Base-by-base conservation (phyloP, 768 basidiomycete genomes). In the Kockovaella imperatae region DNA sequence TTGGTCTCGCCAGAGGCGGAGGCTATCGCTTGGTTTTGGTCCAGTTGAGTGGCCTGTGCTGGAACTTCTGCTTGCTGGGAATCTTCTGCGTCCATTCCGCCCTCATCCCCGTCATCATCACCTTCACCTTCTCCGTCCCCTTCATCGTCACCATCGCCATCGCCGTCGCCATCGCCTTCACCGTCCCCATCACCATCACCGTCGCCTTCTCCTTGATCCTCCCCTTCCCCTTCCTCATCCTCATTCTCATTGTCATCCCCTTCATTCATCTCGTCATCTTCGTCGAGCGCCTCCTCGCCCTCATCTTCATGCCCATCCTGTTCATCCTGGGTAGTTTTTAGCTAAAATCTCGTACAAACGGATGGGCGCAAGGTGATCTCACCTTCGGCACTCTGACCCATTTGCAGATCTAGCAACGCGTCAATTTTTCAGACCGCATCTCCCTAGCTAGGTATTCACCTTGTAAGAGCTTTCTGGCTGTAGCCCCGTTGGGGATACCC, bases 381-480 rank as follows among this genome's bases (percentile, higher is more conserved):
- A 52, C 53, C 44, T 56, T 52, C 14, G 59, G 50, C 3, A 57
- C 39, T 44, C 58, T 41, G 11, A 66, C 58, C 64, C 64, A 66
- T 58, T 59, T 62, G 32, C 59, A 66, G 35, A 66, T 58, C 64
- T 64, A 34, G 7, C n/a, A 31, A 21, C 11, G 21, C 42, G 38
- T 46, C 29, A 43, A 31, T 40, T 1, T 32, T 26, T 11, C 36
- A 18, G n/a, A 6, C 11, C 15, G n/a, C 31, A 21, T n/a, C 17
- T 29, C 17, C 8, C 8, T 20, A n/a, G 24, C 8, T 14, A 20
- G 40, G 40, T 26, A 48, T 53, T 15, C 24, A 59, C 62, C 48
- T 66, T 66, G 40, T 62, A 66, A 21, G 60, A 62, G 25, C 57
- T 60, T 31, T 66, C 64, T 6, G 64, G 60, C 32, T 51, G 50